Base-by-base conservation (phyloP, 164 flowering plant genomes). In the Macadamia tetraphylla region DNA sequence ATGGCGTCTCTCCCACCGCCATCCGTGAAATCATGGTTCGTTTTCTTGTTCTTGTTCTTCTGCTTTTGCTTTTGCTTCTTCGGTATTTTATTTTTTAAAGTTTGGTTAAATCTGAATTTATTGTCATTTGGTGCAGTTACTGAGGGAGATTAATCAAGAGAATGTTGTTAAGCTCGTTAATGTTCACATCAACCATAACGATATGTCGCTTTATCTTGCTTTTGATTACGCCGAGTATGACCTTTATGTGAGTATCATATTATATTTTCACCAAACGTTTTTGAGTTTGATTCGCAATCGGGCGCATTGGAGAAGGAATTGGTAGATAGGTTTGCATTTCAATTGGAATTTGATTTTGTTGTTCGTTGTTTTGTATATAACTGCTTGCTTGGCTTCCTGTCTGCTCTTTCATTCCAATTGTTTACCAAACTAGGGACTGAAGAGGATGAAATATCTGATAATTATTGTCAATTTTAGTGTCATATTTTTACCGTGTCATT, bases 1-100 rank as follows among this genome's bases (percentile, higher is more conserved):
- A 95, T 70, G 99, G 99, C 58, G 94, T 95, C 72, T 95, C 99
- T 30, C 99, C 99, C 53, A 95, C 99, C 10, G 99, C 99, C 49
- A 91, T 95, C 63, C 91, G 99, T 6, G 99, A 95, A 80, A 95
- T 92, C 73, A 92, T 92, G 95, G 95, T 91, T 12, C 35, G 15
- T 51, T 8, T 31, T 70, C 30, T 43, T 58, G 44, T 46, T 66
- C 3, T 11, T n/a, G 48, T 49, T 55, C 62, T 18, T 67, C 12
- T 30, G 1, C 57, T 48, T 63, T 13, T 18, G 58, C 40, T 35
- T 35, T 35, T 35, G 40, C 40, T 35, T 35, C 40, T 35, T 35
- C 5, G 5, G 40, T 35, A 5, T 35, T 9, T 58, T 66, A 1
- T 9, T 9, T 1, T 46, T 4, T 4, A 29, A 9, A 58, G 3